These are phyloP conservation scores for Zymoseptoria crescenta DNA, from an alignment of 2,329 filamentous ascomycete species.

Conservation along the genomic window DNA sequence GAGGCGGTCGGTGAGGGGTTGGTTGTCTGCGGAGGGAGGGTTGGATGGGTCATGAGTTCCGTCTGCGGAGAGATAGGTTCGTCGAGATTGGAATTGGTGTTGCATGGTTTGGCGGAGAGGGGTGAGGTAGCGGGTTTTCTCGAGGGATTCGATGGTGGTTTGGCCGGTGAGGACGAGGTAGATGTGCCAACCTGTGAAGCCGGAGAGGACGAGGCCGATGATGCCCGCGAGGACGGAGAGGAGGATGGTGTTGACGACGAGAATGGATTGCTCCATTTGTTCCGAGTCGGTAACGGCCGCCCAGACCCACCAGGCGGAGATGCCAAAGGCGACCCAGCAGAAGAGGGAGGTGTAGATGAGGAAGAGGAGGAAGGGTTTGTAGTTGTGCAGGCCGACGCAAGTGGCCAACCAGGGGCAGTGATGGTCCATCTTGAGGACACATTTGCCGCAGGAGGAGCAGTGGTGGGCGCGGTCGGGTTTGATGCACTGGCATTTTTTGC, in stretches of 20 bases:
- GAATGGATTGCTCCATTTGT: conserved; percentile 61
- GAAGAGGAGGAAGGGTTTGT: conserved; percentile 92
- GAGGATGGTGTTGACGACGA: conserved; percentile 81
- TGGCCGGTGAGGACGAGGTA: conserved; percentile 69
- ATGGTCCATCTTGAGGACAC: conserved; percentile 98
- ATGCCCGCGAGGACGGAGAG: conserved; percentile 81
- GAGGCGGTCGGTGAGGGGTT: conserved; percentile 58
- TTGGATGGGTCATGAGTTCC: conserved; percentile 1
- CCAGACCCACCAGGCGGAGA: conserved; percentile 76
- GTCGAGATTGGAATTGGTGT: conserved; percentile 42
- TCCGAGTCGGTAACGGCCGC: conserved; percentile 65
- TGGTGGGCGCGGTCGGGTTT: conserved; percentile 97
- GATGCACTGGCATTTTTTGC: conserved; percentile 91
- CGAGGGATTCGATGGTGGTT: conserved; percentile 92
- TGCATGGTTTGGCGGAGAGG: conserved; percentile 66
- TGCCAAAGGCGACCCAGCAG: conserved; percentile 71
- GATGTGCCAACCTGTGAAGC: conserved; percentile 89
- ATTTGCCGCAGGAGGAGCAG: conserved; percentile 88
- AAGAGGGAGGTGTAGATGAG: conserved; percentile 83
- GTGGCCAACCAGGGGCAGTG: conserved; percentile 98
- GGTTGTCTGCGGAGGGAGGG: conserved; percentile 8
- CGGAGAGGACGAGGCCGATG: conserved; percentile 78
- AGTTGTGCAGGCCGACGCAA: conserved; percentile 87
- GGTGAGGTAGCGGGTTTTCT: conserved; percentile 89
- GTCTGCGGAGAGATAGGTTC: conserved; percentile 40